phyloP scores from a whole-genome alignment of 1,284 basidiomycete genomes.

The Fistulina hepatica region DNA sequence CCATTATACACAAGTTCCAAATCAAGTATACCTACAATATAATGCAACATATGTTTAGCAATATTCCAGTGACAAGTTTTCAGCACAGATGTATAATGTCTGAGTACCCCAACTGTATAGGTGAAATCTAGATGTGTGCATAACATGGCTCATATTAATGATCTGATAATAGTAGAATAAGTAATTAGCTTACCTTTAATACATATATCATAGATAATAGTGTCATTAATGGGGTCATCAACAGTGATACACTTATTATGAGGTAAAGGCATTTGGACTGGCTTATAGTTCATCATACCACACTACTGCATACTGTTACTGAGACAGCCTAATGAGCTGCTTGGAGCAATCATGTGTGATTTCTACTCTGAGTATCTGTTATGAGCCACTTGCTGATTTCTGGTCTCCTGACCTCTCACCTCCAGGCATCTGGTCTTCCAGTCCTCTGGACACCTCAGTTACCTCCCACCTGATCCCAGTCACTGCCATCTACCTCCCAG shows the following conservation, averaged over 20 bases:
- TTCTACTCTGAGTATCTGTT: conserved; percentile 27
- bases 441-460: no score
- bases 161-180: conserved; percentile 20
- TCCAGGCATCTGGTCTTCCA: no score
- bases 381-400: no score
- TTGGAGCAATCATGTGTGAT: conserved; percentile 20
- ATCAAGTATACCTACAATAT: conserved; percentile 21
- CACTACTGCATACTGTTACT: conserved; percentile 25
- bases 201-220: conserved; percentile 1
- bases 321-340: conserved; percentile 21
- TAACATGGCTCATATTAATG: conserved; percentile 23
- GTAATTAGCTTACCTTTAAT: conserved; percentile 3
- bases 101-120: conserved; percentile 17
- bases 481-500: no score
- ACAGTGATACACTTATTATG: conserved; percentile 13
- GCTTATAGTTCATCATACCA: conserved; percentile 22
- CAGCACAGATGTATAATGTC: conserved; percentile 16
- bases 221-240: conserved; percentile 9
- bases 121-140: conserved; percentile 23
- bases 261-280: conserved; percentile 25
- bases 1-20: conserved; percentile 15
- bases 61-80: conserved; percentile 19
- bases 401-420: no score
- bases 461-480: no score
- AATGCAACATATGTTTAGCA: conserved; percentile 16